Conservation (phyloP, 768 basidiomycete genomes). For the Podaxis pistillaris region DNA sequence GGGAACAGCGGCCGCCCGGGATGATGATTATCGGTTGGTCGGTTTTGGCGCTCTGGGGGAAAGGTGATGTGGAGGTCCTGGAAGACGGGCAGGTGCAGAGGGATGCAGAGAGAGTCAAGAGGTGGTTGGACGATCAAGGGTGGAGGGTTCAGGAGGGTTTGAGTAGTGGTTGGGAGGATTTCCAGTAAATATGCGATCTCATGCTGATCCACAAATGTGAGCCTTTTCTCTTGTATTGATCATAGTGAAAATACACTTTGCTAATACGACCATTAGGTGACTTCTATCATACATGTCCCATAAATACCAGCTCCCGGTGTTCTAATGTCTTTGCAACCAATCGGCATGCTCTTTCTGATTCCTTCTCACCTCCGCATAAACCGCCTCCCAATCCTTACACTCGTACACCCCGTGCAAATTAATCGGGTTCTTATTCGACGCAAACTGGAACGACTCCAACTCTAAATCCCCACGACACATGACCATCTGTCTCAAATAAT, state of each 20-base stretch:
- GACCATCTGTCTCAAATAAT: conserved; percentile 34
- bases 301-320: background rate
- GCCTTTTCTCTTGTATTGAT: too few species aligned
- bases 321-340: conserved; percentile 13
- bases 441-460: conserved; percentile 29
- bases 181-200: background rate
- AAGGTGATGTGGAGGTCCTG: conserved; percentile 70
- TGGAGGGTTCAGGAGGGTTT: conserved; percentile 73
- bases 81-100: conserved; percentile 45
- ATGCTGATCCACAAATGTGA: background rate
- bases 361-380: conserved; percentile 26
- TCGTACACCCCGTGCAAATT: conserved; percentile 29
- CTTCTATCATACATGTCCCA: background rate
- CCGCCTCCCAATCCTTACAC: conserved; percentile 34
- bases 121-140: conserved; percentile 59
- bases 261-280: background rate
- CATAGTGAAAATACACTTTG: background rate
- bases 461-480: conserved; percentile 31
- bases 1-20: conserved; percentile 91
- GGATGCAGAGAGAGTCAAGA: conserved; percentile 46
- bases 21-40: conserved; percentile 97
- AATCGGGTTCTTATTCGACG: conserved; percentile 31
- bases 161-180: conserved; percentile 36
- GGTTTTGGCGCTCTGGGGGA: conserved; percentile 70
- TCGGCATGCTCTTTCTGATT: conserved; percentile 25